Evolutionary conservation across 208 protist species (phyloP).

Genomic region (Acanthamoeba triangularis): DNA sequence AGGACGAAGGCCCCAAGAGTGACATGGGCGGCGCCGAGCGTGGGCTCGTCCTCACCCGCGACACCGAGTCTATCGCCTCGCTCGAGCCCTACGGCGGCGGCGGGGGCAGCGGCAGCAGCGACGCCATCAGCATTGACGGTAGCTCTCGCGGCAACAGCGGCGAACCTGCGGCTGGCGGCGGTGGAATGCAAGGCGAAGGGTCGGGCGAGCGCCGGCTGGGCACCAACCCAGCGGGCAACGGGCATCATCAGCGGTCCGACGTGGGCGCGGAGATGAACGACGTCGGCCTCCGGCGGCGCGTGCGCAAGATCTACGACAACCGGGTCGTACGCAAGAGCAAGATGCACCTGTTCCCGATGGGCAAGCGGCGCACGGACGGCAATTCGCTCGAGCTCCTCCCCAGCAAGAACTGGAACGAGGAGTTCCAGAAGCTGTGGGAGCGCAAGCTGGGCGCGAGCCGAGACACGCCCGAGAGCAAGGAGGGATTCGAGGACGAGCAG

Average conservation of each 20-base stretch:
- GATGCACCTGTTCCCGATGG: background rate
- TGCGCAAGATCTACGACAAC: conserved; percentile 50
- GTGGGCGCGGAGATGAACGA: background rate
- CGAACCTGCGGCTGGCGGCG: background rate
- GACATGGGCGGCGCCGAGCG: conserved; percentile 52
- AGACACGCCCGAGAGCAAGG: background rate
- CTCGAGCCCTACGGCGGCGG: conserved; percentile 1
- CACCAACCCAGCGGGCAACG: background rate
- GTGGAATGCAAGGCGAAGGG: background rate
- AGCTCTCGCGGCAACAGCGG: background rate
- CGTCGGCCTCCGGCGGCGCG: background rate
- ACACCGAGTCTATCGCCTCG: background rate
- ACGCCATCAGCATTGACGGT: background rate
- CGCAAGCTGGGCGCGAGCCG: conserved; percentile 11
- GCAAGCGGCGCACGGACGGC: background rate
- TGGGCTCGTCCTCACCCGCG: conserved; percentile 24
- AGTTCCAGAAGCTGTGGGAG: conserved; percentile 55
- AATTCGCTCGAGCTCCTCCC: background rate
- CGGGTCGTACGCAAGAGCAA: background rate
- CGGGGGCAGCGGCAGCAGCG: background rate
- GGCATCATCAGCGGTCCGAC: background rate
- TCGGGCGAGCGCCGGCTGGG: background rate
- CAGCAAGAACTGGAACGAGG: conserved; percentile 53
- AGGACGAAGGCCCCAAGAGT: conserved; percentile 23
- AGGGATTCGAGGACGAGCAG: conserved; percentile 56